Conservation (phyloP, 1,284 basidiomycete species). For the Mrakiaceae sp. region DNA sequence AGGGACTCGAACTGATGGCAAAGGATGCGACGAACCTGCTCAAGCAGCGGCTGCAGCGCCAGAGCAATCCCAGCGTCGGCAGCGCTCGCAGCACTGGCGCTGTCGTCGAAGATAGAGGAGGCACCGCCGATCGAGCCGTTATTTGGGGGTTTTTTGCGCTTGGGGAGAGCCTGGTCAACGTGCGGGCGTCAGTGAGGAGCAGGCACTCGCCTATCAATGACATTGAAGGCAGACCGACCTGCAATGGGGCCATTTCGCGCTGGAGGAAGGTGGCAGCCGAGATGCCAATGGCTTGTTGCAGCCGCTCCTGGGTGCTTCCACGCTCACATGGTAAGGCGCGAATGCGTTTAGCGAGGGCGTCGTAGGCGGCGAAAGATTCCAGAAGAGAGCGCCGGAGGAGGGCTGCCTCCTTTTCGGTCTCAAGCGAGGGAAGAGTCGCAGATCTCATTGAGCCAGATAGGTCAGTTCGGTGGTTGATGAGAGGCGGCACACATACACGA, state of each 20-base stretch:
- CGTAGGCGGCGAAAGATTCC: conserved; percentile 75
- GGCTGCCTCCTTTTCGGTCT: conserved; percentile 23
- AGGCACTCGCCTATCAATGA: neutral
- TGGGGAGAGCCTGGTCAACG: neutral
- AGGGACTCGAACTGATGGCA: neutral
- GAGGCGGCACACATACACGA: neutral
- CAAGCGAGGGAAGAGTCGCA: neutral
- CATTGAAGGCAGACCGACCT: conserved; percentile 38
- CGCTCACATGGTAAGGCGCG: conserved; percentile 52
- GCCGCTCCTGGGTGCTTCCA: conserved; percentile 64
- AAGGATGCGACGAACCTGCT: conserved; percentile 46
- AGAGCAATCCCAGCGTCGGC: conserved; percentile 56
- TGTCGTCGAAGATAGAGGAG: neutral
- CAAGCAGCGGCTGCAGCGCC: conserved; percentile 67
- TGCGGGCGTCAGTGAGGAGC: neutral
- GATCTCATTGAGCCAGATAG: neutral
- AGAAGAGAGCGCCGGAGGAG: conserved; percentile 40
- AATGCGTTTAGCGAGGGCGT: conserved; percentile 75
- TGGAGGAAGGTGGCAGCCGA: conserved; percentile 73
- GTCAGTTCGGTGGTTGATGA: neutral
- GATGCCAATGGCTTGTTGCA: conserved; percentile 69
- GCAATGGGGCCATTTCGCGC: conserved; percentile 74
- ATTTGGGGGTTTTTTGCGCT: conserved; percentile 21
- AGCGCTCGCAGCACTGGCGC: neutral
- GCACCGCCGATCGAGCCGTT: neutral